Evolutionary conservation across 2,329 filamentous ascomycete genomes (phyloP).

Genomic region (Diatrype stigma): DNA sequence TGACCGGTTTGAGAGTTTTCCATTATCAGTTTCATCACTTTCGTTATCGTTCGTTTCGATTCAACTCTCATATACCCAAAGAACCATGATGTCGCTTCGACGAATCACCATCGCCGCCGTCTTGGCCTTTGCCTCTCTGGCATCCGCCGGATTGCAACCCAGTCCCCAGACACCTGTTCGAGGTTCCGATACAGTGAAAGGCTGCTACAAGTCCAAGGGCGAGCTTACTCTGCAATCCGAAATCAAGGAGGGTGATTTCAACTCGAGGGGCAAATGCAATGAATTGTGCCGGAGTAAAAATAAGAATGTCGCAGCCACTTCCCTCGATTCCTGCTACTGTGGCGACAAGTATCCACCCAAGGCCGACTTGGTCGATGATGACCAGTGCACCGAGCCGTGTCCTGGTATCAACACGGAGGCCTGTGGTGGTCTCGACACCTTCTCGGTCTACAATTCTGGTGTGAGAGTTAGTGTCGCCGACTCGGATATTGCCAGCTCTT

Average conservation of each 20-base stretch:
- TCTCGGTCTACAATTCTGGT: conserved; percentile 49
- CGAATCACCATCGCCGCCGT: conserved; percentile 21
- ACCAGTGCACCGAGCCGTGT: conserved; percentile 62
- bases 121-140: conserved; percentile 20
- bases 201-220: conserved; percentile 45
- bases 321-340: conserved; percentile 65
- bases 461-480: conserved; percentile 35
- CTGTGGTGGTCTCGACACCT: conserved; percentile 52
- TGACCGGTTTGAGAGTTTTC: conserved; percentile 22
- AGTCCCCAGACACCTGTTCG: conserved; percentile 33
- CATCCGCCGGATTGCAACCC: conserved; percentile 23
- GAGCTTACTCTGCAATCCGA: conserved; percentile 28
- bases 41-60: conserved; percentile 10
- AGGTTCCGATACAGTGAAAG: conserved; percentile 40
- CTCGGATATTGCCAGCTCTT: conserved; percentile 21
- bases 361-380: conserved; percentile 48
- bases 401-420: conserved; percentile 56
- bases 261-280: conserved; percentile 41
- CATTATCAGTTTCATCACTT: conserved; percentile 7
- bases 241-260: conserved; percentile 21
- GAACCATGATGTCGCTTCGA: conserved; percentile 22
- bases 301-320: conserved; percentile 58
- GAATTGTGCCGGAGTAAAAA: conserved; percentile 37
- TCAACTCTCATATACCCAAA: conserved; percentile 3
- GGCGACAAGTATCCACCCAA: conserved; percentile 63